Evolutionary conservation across 371 early-diverging fungal species (phyloP).

Genomic region (Phascolomyces articulosus): DNA sequence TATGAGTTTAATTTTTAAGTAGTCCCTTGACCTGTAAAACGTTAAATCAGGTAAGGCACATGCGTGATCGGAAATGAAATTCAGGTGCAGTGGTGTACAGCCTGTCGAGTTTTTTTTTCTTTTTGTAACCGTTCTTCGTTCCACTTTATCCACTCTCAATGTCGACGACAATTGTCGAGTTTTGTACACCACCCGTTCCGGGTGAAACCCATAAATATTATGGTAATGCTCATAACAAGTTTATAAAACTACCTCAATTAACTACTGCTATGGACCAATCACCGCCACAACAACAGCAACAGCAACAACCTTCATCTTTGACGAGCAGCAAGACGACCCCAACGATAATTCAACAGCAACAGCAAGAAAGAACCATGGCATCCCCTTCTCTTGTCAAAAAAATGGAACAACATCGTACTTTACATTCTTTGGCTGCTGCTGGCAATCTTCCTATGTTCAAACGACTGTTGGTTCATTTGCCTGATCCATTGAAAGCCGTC

Average conservation of each 20-base stretch:
- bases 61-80: too few relatives aligned
- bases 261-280: not conserved
- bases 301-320: too few relatives aligned
- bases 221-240: slow-evolving; percentile 61
- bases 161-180: slow-evolving; percentile 36
- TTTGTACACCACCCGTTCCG: slow-evolving; percentile 69
- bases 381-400: slow-evolving; percentile 13
- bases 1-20: too few relatives aligned
- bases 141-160: not conserved
- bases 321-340: too few relatives aligned
- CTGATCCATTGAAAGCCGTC: slow-evolving; percentile 44
- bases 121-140: not conserved
- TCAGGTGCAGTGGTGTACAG: too few relatives aligned
- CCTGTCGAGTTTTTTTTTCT: too few relatives aligned
- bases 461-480: slow-evolving; percentile 29
- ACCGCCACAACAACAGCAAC: not conserved
- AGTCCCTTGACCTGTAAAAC: too few relatives aligned
- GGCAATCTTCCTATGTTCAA: slow-evolving; percentile 45
- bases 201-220: slow-evolving; percentile 69
- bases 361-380: not conserved
- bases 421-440: slow-evolving; percentile 39
- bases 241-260: slow-evolving; percentile 50
- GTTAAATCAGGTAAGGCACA: too few relatives aligned
- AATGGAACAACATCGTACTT: slow-evolving; percentile 16
- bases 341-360: not conserved